Evolutionary conservation across 139 green algal species (phyloP).

Genomic region (Picochlorum sp.): DNA sequence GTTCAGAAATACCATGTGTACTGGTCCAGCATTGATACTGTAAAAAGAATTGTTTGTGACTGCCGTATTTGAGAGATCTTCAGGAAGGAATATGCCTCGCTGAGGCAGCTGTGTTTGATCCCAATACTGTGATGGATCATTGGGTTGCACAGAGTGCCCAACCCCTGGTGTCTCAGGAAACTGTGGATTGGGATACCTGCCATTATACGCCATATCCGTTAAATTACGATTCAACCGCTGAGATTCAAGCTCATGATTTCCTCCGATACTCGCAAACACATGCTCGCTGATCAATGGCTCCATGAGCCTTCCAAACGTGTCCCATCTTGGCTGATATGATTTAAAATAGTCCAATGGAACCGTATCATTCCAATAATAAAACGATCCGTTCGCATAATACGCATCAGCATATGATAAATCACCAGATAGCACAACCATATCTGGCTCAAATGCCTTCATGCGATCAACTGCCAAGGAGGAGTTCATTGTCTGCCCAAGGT

Average conservation of each 20-base stretch:
- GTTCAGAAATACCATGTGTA: background rate
- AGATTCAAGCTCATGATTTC: conserved; percentile 2
- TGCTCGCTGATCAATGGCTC: background rate
- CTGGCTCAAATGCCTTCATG: background rate
- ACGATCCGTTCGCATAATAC: conserved; percentile 2
- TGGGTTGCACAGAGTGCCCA: background rate
- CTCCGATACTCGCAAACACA: background rate
- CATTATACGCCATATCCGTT: background rate
- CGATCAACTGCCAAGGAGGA: background rate
- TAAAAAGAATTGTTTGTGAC: conserved; percentile 1
- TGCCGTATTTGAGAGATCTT: background rate
- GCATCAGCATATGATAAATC: background rate
- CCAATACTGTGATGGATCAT: background rate
- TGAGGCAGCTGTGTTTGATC: background rate
- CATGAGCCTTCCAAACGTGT: background rate
- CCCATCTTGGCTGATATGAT: background rate
- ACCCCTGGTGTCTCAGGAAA: background rate
- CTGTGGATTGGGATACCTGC: background rate
- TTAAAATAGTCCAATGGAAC: background rate
- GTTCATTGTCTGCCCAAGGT: background rate
- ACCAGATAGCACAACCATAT: background rate
- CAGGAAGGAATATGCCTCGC: background rate
- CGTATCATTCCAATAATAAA: conserved; percentile 1
- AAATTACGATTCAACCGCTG: background rate
- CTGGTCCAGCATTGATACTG: background rate